Percentiles rank a stretch among this genome's conserved stretches.
Conservation (phyloP, 2,329 filamentous ascomycete species). For the Hyphodiscus sp. region DNA sequence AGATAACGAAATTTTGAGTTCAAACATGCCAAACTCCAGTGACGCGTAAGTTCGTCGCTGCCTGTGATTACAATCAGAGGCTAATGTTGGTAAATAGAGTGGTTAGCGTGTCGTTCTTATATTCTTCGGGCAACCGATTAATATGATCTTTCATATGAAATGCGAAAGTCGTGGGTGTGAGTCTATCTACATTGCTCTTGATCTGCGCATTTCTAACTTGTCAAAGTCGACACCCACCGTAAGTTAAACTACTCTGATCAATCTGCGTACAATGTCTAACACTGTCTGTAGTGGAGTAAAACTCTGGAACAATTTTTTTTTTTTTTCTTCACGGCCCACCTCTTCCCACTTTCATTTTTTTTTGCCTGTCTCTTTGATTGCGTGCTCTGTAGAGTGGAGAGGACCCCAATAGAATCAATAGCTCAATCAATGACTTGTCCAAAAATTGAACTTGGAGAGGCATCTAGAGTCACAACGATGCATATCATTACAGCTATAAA, state of each 20-base stretch:
- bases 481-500: no score
- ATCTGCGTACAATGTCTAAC: no score
- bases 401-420: no score
- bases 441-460: no score
- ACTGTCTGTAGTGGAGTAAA: no score
- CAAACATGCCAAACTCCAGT: constrained; percentile 18
- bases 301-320: neutral
- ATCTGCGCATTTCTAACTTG: neutral
- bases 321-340: neutral
- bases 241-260: no score
- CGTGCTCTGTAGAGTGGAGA: neutral
- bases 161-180: constrained; percentile 27
- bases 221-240: constrained; percentile 23
- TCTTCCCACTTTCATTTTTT: no score
- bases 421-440: no score
- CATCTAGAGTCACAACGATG: no score
- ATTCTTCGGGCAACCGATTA: constrained; percentile 21
- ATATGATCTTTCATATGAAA: constrained; percentile 25
- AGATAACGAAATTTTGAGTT: constrained; percentile 19
- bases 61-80: constrained; percentile 18
- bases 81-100: constrained; percentile 23
- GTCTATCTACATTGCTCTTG: neutral
- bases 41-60: constrained; percentile 26
- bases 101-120: constrained; percentile 32
- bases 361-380: no score